These are phyloP conservation scores for Solanum infundibuliforme DNA, from an alignment of 257 asterid species.

Conservation along the genomic window DNA sequence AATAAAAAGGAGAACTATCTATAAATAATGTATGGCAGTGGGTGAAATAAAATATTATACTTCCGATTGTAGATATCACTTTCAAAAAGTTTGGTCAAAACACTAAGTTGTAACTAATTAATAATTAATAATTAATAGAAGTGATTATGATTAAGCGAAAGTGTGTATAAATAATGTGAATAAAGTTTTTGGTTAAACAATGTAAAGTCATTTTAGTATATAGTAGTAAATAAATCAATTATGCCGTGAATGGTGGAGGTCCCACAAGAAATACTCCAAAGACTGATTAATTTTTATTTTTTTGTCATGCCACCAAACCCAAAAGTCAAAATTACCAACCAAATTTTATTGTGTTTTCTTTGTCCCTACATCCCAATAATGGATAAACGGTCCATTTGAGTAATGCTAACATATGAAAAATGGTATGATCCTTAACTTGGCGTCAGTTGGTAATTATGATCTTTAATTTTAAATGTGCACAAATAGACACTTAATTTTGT, in stretches of 20 bases:
- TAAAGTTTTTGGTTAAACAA: neutral
- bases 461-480: too few species aligned
- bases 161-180: neutral
- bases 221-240: slow-evolving; percentile 8
- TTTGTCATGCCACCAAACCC: neutral
- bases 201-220: neutral
- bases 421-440: too few species aligned
- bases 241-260: slow-evolving; percentile 44
- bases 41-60: neutral
- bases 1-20: neutral
- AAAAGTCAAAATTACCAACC: neutral
- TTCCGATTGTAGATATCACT: neutral
- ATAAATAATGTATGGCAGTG: neutral
- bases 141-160: neutral
- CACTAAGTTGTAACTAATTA: neutral
- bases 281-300: neutral
- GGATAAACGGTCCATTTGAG: neutral
- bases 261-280: neutral
- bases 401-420: neutral
- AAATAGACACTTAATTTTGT: too few species aligned
- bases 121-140: neutral
- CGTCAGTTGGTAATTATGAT: too few species aligned
- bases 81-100: neutral
- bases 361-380: neutral
- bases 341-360: neutral